These are phyloP conservation scores for Knoxia roxburghii DNA, from an alignment of 257 asterid species.

Conservation along the genomic window DNA sequence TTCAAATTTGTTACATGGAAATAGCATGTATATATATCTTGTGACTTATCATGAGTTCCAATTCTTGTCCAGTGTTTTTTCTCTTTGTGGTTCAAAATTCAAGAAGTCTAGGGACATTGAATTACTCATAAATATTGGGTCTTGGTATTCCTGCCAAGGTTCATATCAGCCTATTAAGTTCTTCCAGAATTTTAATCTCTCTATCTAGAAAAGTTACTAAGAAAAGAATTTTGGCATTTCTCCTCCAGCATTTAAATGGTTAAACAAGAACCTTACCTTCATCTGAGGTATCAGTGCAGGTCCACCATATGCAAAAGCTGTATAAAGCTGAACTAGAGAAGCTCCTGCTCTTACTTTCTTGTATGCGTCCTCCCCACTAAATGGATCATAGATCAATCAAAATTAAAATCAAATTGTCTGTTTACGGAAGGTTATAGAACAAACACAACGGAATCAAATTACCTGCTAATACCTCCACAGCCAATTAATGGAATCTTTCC, in stretches of 20 bases:
- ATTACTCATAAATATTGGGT: too few relatives aligned
- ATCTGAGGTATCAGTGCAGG: conserved; percentile 92
- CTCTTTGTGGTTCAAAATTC: too few relatives aligned
- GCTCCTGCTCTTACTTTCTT: conserved; percentile 94
- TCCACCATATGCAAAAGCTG: conserved; percentile 94
- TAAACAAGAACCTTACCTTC: conserved; percentile 47
- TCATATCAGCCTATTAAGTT: too few relatives aligned
- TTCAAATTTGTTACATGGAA: too few relatives aligned
- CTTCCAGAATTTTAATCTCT: too few relatives aligned
- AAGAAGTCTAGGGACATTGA: too few relatives aligned
- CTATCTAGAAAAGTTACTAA: too few relatives aligned
- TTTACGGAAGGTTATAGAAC: neutral
- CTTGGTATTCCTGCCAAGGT: too few relatives aligned
- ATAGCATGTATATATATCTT: too few relatives aligned
- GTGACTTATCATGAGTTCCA: too few relatives aligned
- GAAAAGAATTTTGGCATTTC: neutral
- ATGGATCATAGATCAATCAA: neutral
- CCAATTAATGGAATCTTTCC: conserved; percentile 86
- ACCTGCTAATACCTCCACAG: conserved; percentile 97
- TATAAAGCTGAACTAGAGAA: conserved; percentile 87
- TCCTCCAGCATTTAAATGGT: neutral
- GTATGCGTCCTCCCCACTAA: conserved; percentile 95
- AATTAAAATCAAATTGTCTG: neutral
- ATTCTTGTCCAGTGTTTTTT: too few relatives aligned
- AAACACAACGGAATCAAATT: conserved; percentile 15